phyloP scores from a whole-genome alignment of 345 rosid species.

The Eutrema japonicum region DNA sequence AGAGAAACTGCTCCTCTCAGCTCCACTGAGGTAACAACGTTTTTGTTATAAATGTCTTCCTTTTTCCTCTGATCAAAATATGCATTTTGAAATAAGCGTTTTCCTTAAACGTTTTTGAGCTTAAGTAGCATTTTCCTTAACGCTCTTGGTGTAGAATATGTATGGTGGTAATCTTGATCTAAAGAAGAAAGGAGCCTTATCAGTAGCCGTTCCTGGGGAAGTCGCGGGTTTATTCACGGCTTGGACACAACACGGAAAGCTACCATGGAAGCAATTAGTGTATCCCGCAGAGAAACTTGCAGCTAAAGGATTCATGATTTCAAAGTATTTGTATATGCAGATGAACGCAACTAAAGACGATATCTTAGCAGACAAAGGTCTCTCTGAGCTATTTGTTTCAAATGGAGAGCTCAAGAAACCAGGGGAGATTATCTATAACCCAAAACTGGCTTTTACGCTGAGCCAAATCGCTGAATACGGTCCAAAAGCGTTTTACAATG shows the following conservation, averaged over 20 bases:
- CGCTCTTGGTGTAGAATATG: constrained; percentile 53
- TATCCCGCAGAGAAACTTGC: constrained; percentile 50
- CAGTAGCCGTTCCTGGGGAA: constrained; percentile 67
- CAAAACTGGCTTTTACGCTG: constrained; percentile 52
- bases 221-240: constrained; percentile 59
- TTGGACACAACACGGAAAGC: constrained; percentile 58
- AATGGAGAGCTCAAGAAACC: constrained; percentile 48
- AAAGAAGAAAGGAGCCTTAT: constrained; percentile 54
- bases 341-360: constrained; percentile 44
- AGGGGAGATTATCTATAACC: constrained; percentile 49
- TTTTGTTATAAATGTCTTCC: background rate
- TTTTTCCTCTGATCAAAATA: background rate
- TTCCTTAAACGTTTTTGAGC: background rate
- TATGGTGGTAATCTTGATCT: constrained; percentile 46
- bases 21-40: constrained; percentile 54
- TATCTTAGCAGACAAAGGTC: constrained; percentile 62
- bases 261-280: constrained; percentile 59
- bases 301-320: constrained; percentile 51
- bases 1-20: constrained; percentile 68
- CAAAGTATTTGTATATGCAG: constrained; percentile 56
- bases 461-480: constrained; percentile 46
- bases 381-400: constrained; percentile 44
- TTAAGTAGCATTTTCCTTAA: background rate
- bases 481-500: constrained; percentile 54
- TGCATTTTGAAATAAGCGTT: background rate